phyloP scores from a whole-genome alignment of 2,329 filamentous ascomycete genomes.

The Magnaporthales sp. region DNA sequence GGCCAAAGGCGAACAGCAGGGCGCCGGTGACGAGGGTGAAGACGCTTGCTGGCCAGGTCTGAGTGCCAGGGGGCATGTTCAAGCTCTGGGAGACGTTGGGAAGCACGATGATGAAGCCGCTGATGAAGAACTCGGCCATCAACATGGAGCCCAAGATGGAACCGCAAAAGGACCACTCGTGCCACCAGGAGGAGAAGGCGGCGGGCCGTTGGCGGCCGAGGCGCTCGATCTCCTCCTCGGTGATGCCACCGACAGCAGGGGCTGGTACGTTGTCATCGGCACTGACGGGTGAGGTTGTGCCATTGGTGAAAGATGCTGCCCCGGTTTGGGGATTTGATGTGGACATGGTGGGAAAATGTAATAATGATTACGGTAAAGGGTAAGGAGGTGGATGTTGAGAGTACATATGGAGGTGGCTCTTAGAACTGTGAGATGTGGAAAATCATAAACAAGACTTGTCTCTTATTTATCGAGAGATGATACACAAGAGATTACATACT shows the following conservation, averaged over 20 bases:
- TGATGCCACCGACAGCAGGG: not conserved
- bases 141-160: conserved; percentile 55
- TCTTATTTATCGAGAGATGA: not conserved
- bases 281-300: not conserved
- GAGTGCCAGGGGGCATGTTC: not conserved
- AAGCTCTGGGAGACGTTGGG: conserved; percentile 42
- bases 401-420: not conserved
- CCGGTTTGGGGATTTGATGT: not conserved
- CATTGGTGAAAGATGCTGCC: not conserved
- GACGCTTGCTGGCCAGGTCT: conserved; percentile 38
- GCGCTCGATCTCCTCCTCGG: conserved; percentile 37
- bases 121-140: conserved; percentile 63
- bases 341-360: not conserved
- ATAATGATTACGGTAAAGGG: not conserved
- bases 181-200: conserved; percentile 39
- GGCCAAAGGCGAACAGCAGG: conserved; percentile 54
- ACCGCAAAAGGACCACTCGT: conserved; percentile 55
- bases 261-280: not conserved
- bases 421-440: too few species aligned
- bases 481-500: not conserved
- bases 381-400: too few species aligned
- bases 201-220: conserved; percentile 54
- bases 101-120: conserved; percentile 66
- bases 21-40: conserved; percentile 45
- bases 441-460: not conserved